Conservation (phyloP, 176 grass and related monocot genomes). For the Zea luxurians region DNA sequence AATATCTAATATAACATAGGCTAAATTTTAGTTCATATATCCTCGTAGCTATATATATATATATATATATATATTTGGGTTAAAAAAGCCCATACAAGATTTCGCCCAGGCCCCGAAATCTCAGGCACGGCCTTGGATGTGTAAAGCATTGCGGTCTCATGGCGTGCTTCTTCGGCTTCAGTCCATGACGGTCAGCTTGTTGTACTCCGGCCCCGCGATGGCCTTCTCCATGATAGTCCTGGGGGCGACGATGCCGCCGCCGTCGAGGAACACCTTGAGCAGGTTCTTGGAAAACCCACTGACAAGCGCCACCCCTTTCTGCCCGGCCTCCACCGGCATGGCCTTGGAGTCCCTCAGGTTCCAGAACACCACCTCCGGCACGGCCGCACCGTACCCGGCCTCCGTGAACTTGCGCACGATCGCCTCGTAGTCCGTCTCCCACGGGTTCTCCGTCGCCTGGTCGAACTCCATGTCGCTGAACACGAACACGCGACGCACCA, state of each 20-base stretch:
- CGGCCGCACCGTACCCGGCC: slow-evolving; percentile 53
- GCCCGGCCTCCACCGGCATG: slow-evolving; percentile 46
- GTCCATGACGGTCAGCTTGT: slow-evolving; percentile 47
- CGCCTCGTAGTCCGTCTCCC: slow-evolving; percentile 90
- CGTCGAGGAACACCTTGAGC: slow-evolving; percentile 66
- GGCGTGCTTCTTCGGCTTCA: slow-evolving; percentile 16
- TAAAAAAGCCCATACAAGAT: too few species aligned
- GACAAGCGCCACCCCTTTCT: slow-evolving; percentile 73
- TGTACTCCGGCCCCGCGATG: slow-evolving; percentile 55
- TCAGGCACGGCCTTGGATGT: background rate
- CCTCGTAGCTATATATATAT: too few species aligned
- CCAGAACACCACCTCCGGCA: slow-evolving; percentile 87
- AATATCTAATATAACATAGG: too few species aligned
- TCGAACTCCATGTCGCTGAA: slow-evolving; percentile 99
- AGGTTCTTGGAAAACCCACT: slow-evolving; percentile 84
- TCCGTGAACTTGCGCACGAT: slow-evolving; percentile 56
- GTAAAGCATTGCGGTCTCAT: background rate
- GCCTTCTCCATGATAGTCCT: slow-evolving; percentile 60
- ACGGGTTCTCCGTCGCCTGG: slow-evolving; percentile 45
- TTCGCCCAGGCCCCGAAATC: too few species aligned
- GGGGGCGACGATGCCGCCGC: slow-evolving; percentile 43
- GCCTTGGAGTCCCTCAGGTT: slow-evolving; percentile 64
- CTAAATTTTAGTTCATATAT: too few species aligned
- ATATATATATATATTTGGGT: too few species aligned
- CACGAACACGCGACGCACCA: slow-evolving; percentile 65